Evolutionary conservation across 345 rosid genomes (phyloP), one percentile per base, ranked within the genome.

Genomic region (Eucalyptus erythrocorys): DNA sequence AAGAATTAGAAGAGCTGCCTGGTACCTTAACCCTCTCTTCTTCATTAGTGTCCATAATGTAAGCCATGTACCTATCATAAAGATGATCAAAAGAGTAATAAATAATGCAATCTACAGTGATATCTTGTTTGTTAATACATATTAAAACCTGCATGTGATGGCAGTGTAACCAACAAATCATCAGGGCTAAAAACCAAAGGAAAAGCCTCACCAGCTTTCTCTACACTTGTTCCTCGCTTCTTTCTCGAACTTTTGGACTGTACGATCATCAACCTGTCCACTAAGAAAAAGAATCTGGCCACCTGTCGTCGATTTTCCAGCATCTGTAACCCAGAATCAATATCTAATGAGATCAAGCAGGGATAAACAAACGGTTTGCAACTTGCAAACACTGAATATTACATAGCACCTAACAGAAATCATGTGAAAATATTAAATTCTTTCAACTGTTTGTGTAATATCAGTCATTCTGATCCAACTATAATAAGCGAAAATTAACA

Each of bases 211-310:
- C 99, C 99, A 97, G 92, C 99, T 98, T 92, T 97, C 99, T 92
- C 99, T 97, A 93, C 96, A 95, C 93, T 96, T 98, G 14, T 97
- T 98, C 93, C 95, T 98, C 16, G 99, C 99, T 91, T 98, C 99
- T 91, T 94, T 98, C 94, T 98, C 99, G 89, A 96, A 96, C 88
- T 98, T 97, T 86, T 98, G 99, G 88, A 98, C 95, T 48, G 97
- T 96, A 89, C 99, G 96, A 86, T 98, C 98, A 90, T 98, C 99
- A 12, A 98, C 98, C 93, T 96, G 98, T 47, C 99, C 99, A 91
- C 99, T 97, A 42, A 98, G 97, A 89, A 97, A 94, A 86, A 98
- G 98, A 92, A 97, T 98, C 91, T 97, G 99, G 47, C 99, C 99
- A 59, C 99, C 99, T 59, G 91, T 95, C 19, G 99, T 98, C 12